These are phyloP conservation scores for Lentinula edodes DNA, from an alignment of 768 basidiomycete genomes.

Conservation along the genomic window DNA sequence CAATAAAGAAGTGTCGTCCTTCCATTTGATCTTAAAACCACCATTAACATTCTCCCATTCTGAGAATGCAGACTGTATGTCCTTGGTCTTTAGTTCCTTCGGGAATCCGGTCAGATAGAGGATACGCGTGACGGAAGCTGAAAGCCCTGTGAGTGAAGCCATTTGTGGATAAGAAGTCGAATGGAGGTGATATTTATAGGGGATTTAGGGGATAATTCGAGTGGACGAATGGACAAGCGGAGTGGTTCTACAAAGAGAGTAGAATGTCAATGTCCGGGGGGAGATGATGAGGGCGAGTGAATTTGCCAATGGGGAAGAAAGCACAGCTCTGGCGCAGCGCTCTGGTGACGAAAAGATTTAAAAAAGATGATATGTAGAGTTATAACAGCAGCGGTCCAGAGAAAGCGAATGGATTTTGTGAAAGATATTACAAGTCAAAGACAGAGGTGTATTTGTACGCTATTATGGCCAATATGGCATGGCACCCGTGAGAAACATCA, in stretches of 20 bases:
- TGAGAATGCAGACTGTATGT: constrained; percentile 86
- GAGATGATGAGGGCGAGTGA: neutral
- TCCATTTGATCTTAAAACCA: constrained; percentile 99
- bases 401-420: constrained; percentile 2
- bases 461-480: neutral
- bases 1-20: constrained; percentile 91
- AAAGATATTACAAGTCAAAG: constrained; percentile 4
- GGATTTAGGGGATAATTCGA: neutral
- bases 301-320: neutral
- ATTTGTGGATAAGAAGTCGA: constrained; percentile 32
- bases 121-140: constrained; percentile 94
- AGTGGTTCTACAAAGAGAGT: neutral
- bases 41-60: constrained; percentile 84
- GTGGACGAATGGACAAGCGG: neutral
- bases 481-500: neutral
- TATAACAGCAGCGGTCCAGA: neutral
- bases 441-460: neutral
- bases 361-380: constrained; percentile 6
- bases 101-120: constrained; percentile 89
- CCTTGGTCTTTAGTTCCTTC: constrained; percentile 95
- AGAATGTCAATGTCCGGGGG: neutral
- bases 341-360: neutral
- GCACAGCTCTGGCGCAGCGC: neutral
- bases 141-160: constrained; percentile 72
- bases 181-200: no score